phyloP scores from a whole-genome alignment of 805 yeast species.

The Candida corydali region DNA sequence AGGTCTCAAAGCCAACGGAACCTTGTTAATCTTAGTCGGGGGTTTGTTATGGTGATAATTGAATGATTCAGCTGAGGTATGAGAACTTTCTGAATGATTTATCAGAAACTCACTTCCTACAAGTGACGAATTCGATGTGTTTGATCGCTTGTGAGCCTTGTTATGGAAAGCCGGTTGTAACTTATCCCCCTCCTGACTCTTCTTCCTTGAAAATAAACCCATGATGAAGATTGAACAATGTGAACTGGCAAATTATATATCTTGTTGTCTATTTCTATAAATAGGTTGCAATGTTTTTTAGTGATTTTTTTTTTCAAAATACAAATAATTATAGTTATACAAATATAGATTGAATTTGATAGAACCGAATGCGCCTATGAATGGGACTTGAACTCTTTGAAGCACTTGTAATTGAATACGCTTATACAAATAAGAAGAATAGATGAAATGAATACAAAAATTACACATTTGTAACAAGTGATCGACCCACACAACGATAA shows the following conservation, averaged over 20 bases:
- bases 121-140: conserved; percentile 18
- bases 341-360: not conserved
- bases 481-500: too few species aligned
- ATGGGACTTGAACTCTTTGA: too few species aligned
- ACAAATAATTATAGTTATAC: too few species aligned
- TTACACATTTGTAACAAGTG: too few species aligned
- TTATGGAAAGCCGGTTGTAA: not conserved
- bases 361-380: too few species aligned
- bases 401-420: too few species aligned
- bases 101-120: conserved; percentile 32
- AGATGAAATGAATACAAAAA: not conserved
- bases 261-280: not conserved
- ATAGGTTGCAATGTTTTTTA: not conserved
- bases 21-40: not conserved
- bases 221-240: not conserved
- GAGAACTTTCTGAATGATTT: conserved; percentile 26
- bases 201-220: conserved; percentile 3
- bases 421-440: too few species aligned
- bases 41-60: not conserved
- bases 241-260: not conserved
- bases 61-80: conserved; percentile 20
- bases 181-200: not conserved
- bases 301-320: too few species aligned
- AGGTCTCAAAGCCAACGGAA: conserved; percentile 1
- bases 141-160: conserved; percentile 1